Conservation (phyloP, 2,329 filamentous ascomycete genomes). For the Arthrinium puccinioides region DNA sequence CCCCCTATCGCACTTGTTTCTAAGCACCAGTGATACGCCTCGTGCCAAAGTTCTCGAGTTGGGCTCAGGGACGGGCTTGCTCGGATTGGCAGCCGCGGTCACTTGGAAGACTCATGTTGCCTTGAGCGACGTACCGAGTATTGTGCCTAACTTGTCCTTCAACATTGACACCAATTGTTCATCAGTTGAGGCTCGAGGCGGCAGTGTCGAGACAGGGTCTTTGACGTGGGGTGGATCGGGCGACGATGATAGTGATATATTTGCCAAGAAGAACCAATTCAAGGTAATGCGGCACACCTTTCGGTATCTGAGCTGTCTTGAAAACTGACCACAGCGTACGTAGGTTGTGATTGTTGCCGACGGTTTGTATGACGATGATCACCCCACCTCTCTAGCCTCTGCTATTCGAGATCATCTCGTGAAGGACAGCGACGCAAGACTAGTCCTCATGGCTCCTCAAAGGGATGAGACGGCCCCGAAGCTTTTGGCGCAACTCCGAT, state of each 20-base stretch:
- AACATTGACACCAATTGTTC: constrained; percentile 62
- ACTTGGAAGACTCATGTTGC: constrained; percentile 60
- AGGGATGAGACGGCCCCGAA: constrained; percentile 59
- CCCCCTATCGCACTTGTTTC: constrained; percentile 38
- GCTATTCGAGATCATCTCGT: constrained; percentile 64
- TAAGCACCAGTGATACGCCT: constrained; percentile 15
- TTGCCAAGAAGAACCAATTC: constrained; percentile 42
- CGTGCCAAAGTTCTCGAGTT: constrained; percentile 59
- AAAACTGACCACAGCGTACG: neutral
- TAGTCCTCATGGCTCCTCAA: constrained; percentile 74
- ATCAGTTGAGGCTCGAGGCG: constrained; percentile 46
- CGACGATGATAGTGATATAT: constrained; percentile 32
- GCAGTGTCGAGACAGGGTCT: constrained; percentile 52
- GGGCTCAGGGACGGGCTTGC: constrained; percentile 84
- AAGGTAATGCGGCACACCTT: constrained; percentile 26
- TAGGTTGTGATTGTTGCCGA: constrained; percentile 79
- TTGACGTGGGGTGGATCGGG: constrained; percentile 64
- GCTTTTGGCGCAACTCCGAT: constrained; percentile 57
- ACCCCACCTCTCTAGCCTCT: constrained; percentile 66
- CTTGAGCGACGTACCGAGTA: constrained; percentile 78
- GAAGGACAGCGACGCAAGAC: constrained; percentile 47
- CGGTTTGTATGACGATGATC: constrained; percentile 77
- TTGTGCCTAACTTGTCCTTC: constrained; percentile 70
- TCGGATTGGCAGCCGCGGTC: constrained; percentile 76
- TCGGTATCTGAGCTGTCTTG: constrained; percentile 2